Evolutionary conservation across 2,329 filamentous ascomycete genomes (phyloP).

Genomic region (Fusarium papillatum): DNA sequence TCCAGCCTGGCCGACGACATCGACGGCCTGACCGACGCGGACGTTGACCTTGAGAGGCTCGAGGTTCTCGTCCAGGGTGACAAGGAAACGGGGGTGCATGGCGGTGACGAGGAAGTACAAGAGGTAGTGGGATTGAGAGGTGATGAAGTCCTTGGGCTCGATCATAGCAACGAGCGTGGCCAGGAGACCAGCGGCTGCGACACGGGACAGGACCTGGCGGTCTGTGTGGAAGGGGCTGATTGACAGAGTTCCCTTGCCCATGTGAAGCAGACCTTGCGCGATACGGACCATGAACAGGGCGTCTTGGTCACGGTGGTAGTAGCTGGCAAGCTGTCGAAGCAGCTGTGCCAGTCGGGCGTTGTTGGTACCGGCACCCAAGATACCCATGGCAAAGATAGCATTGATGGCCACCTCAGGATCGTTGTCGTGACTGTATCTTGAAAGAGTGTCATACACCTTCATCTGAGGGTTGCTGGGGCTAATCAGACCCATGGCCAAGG

Average conservation of each 20-base stretch:
- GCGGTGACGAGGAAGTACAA: conserved; percentile 97
- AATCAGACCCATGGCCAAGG: conserved; percentile 95
- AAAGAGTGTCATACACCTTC: conserved; percentile 99
- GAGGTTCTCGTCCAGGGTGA: conserved; percentile 95
- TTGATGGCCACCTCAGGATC: conserved; percentile 99
- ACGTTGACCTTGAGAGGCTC: conserved; percentile 97
- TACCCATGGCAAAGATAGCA: conserved; percentile 99
- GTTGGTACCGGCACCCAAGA: conserved; percentile 96
- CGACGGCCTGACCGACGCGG: conserved; percentile 96
- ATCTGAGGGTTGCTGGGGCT: conserved; percentile 99
- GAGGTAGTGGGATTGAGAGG: conserved; percentile 83
- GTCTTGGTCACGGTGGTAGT: conserved; percentile 97
- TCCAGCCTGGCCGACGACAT: conserved; percentile 97
- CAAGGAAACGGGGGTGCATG: conserved; percentile 96
- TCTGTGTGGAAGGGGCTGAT: conserved; percentile 99
- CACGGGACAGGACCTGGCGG: conserved; percentile 92
- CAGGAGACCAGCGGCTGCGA: conserved; percentile 89
- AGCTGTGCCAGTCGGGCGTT: conserved; percentile 97
- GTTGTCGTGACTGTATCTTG: conserved; percentile 97
- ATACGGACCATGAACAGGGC: conserved; percentile 99
- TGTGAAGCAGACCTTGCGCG: conserved; percentile 96
- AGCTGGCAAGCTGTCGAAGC: conserved; percentile 93
- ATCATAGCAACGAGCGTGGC: conserved; percentile 94
- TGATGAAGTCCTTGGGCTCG: conserved; percentile 89
- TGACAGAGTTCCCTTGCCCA: conserved; percentile 98